Percentiles rank a stretch among this genome's conserved stretches.
Evolutionary conservation across 2,329 filamentous ascomycete species (phyloP).

Genomic region (Karstenula rhodostoma): DNA sequence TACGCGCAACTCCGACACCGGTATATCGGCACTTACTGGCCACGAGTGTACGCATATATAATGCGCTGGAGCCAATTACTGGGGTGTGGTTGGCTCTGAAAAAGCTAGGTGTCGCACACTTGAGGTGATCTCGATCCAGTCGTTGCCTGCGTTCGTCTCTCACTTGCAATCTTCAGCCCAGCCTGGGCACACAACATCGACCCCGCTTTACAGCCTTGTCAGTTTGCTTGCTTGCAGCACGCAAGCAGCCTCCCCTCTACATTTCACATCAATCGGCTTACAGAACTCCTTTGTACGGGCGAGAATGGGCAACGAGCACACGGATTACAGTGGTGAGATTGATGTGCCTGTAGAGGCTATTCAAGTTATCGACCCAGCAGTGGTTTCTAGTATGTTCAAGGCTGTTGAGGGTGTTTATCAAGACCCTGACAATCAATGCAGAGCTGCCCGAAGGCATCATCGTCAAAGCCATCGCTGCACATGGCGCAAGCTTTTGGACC

Average conservation of each 20-base stretch:
- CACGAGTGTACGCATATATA: too few species aligned
- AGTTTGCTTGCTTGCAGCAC: neutral
- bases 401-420: neutral
- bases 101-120: too few species aligned
- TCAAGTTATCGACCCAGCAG: neutral
- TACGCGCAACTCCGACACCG: too few species aligned
- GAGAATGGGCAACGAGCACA: neutral
- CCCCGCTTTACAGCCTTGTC: neutral
- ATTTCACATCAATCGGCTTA: neutral
- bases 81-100: too few species aligned
- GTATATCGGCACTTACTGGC: too few species aligned
- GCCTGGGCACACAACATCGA: too few species aligned
- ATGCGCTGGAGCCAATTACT: too few species aligned
- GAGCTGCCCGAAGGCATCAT: slow-evolving; percentile 7
- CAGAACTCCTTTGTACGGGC: neutral
- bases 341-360: neutral
- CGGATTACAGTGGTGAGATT: neutral
- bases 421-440: neutral
- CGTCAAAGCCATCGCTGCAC: neutral
- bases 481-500: slow-evolving; percentile 1
- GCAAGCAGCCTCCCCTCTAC: neutral
- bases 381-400: neutral
- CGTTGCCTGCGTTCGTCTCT: neutral
- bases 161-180: too few species aligned
- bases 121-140: too few species aligned